Evolutionary conservation across 768 basidiomycete genomes (phyloP).

Genomic region (Strobilomyces dryophilus): DNA sequence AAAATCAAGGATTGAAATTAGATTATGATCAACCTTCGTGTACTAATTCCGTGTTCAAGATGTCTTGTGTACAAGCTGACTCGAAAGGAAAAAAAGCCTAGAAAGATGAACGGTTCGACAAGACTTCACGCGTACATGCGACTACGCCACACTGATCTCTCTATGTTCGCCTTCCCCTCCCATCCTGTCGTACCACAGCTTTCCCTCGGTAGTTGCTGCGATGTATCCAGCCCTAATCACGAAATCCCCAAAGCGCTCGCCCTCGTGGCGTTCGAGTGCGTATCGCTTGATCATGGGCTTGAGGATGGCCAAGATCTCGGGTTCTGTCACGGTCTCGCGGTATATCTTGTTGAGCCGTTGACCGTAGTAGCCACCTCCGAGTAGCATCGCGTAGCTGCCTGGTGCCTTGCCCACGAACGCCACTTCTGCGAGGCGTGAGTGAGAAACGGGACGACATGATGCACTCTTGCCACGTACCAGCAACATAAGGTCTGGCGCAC

Average conservation of each 20-base stretch:
- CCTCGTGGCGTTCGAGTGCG: slow-evolving; percentile 79
- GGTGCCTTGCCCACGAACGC: slow-evolving; percentile 97
- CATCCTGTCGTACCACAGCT: slow-evolving; percentile 80
- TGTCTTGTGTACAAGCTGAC: slow-evolving; percentile 80
- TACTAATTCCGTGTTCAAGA: too few species aligned
- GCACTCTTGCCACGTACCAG: slow-evolving; percentile 44
- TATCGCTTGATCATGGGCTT: slow-evolving; percentile 92
- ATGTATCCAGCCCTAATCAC: slow-evolving; percentile 91
- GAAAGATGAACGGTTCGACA: slow-evolving; percentile 91
- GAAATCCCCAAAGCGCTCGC: slow-evolving; percentile 95
- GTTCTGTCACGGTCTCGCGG: slow-evolving; percentile 85
- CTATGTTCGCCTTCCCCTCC: slow-evolving; percentile 69
- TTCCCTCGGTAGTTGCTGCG: slow-evolving; percentile 77
- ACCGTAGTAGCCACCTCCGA: slow-evolving; percentile 94
- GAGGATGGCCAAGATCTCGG: slow-evolving; percentile 87
- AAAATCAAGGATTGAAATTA: too few species aligned
- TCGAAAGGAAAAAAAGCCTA: slow-evolving; percentile 93
- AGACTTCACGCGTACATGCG: not conserved
- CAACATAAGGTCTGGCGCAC: slow-evolving; percentile 90
- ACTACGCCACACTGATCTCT: slow-evolving; percentile 26
- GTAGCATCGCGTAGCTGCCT: slow-evolving; percentile 88
- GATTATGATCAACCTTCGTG: too few species aligned
- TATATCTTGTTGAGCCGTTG: slow-evolving; percentile 96
- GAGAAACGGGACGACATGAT: not conserved
- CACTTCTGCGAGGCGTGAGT: slow-evolving; percentile 53